A percentile compares a stretch with the other conserved stretches of the same genome.
Evolutionary conservation across 805 yeast species (phyloP).

Genomic region (Teunomyces panamensis): DNA sequence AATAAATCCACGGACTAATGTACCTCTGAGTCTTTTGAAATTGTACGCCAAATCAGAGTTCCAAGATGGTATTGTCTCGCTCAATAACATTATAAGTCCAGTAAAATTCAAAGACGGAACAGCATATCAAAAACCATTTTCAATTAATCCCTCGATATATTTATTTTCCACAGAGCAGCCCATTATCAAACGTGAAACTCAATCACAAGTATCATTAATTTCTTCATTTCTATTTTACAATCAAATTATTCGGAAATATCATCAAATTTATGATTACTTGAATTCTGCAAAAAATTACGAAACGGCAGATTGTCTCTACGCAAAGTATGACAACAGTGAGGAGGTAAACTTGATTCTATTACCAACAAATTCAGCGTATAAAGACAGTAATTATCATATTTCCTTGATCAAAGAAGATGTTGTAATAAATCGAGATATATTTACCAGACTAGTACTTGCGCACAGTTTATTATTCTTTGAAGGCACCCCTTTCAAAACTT

Average conservation of each 20-base stretch:
- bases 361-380: background rate
- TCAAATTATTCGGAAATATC: background rate
- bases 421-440: background rate
- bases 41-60: background rate
- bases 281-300: background rate
- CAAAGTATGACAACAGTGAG: background rate
- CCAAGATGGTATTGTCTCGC: background rate
- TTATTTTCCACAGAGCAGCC: background rate
- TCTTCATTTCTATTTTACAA: background rate
- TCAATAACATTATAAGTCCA: background rate
- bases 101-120: background rate
- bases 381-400: background rate
- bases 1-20: background rate
- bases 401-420: background rate
- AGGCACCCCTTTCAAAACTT: background rate
- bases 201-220: background rate
- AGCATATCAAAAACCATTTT: background rate
- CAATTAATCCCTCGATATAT: background rate
- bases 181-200: background rate
- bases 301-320: background rate
- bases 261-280: background rate
- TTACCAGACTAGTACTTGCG: background rate
- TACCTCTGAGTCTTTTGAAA: background rate
- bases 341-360: background rate
- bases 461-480: background rate